These are phyloP conservation scores for Tephrocybe sp. DNA, from an alignment of 768 basidiomycete genomes.

Conservation along the genomic window DNA sequence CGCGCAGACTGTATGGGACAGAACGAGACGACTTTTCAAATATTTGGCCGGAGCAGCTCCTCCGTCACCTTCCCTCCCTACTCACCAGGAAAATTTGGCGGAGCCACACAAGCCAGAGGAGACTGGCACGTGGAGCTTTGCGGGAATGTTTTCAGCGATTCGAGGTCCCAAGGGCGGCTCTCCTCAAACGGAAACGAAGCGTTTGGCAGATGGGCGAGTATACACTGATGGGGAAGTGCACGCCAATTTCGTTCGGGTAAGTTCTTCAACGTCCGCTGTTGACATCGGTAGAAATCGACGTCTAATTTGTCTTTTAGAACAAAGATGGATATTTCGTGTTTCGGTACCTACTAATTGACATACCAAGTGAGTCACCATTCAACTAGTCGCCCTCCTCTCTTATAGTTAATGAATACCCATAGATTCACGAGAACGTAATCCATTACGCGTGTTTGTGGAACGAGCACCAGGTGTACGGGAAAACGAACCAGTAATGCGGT, in stretches of 20 bases:
- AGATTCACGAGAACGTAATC: constrained; percentile 65
- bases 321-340: constrained; percentile 77
- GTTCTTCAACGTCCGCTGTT: constrained; percentile 27
- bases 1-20: constrained; percentile 41
- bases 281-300: no score
- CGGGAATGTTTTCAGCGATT: constrained; percentile 71
- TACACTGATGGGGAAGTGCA: constrained; percentile 83
- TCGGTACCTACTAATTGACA: constrained; percentile 75
- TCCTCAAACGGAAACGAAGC: constrained; percentile 24
- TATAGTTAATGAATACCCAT: no score
- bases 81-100: constrained; percentile 27
- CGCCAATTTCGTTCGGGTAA: constrained; percentile 72
- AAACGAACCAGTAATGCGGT: constrained; percentile 70
- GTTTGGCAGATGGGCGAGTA: constrained; percentile 36
- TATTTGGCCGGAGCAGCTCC: constrained; percentile 70
- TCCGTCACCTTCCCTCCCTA: constrained; percentile 32
- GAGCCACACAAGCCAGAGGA: constrained; percentile 29
- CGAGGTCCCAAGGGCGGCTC: constrained; percentile 34
- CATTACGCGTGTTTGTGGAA: constrained; percentile 71
- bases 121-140: constrained; percentile 51
- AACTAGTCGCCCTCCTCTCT: constrained; percentile 15
- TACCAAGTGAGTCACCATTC: constrained; percentile 62
- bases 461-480: constrained; percentile 65
- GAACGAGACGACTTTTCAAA: constrained; percentile 58
- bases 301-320: constrained; percentile 44